Conservation (phyloP, 1,284 basidiomycete genomes). For the Fomes fomentarius region DNA sequence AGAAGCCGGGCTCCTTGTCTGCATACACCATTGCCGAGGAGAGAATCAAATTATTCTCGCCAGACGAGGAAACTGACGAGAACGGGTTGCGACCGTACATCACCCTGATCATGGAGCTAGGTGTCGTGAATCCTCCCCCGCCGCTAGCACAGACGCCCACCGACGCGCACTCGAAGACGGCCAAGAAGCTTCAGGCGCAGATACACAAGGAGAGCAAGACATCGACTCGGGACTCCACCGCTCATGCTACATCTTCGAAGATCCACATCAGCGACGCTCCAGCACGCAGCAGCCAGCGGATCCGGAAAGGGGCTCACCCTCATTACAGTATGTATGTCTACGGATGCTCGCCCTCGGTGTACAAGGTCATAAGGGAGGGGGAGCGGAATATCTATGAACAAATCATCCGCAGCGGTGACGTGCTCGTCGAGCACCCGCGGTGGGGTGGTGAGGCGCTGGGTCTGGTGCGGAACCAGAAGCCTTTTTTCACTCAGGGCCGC, state of each 20-base stretch:
- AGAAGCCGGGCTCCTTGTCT: neutral
- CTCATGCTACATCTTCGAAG: neutral
- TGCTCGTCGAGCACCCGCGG: neutral
- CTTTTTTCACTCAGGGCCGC: too few species aligned
- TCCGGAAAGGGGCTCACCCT: neutral
- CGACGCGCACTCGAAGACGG: neutral
- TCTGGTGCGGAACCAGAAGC: too few species aligned
- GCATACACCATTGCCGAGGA: slow-evolving; percentile 1
- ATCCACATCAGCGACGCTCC: neutral
- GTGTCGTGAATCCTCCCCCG: neutral
- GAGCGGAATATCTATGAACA: neutral
- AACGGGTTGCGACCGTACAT: slow-evolving; percentile 4
- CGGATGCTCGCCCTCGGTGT: neutral
- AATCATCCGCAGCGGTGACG: neutral
- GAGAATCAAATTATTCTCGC: neutral
- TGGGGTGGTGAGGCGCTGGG: too few species aligned
- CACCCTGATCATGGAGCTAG: slow-evolving; percentile 13
- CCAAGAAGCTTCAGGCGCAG: neutral
- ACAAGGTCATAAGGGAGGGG: neutral
- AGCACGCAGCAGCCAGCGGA: neutral
- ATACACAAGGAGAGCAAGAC: neutral
- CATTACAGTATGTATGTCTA: slow-evolving; percentile 2
- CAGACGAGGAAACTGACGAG: neutral
- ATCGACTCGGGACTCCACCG: neutral
- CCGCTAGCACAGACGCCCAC: neutral